Evolutionary conservation across 148 eudicot genomes (phyloP), one percentile per base, ranked within the genome.

Genomic region (Fagopyrum esculentum): DNA sequence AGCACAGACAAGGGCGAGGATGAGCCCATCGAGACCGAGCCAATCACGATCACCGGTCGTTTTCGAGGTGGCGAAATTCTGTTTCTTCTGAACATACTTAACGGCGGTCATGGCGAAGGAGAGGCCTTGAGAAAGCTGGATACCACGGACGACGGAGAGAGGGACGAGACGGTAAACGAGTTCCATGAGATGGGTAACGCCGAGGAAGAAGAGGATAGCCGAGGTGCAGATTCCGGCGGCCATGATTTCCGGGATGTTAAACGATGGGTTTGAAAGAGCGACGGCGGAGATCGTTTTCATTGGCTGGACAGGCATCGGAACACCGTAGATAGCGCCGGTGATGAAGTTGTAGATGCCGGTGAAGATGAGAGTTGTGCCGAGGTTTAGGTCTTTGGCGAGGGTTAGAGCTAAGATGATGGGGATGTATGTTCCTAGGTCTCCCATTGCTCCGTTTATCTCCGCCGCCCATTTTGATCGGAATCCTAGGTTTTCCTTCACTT

Each of bases 261-360:
- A 93, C 12, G 76, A 74, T 0, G 92, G 86, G 43, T 85, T 77
- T 10, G 97, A 81, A 16, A 91, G 88, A 0, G 98, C 98, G 6
- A 83, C 93, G 0, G 98, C 98, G 4, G 98, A 91, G 2, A 93
- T 93, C 0, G 91, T 86, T 68, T 93, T 91, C 98, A 93, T 93
- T n/a, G 98, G 98, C 64, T 93, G 98, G 43, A 93, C 97, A 0
- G 98, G 98, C 98, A 93, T 93, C 0, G 98, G 97, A 22, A 93
- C 85, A 1, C 98, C 97, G 66, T 88, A 93, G 55, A 89, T 73
- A 8, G 88, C 89, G 2, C 97, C 97, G 1, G 98, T 93, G 5
- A 86, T 78, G 19, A 87, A 64, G 76, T 93, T 93, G 79, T 89
- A 93, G 7, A 83, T 45, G 0, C 97, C 98, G 4, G 95, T 93